Percentiles rank a stretch among this genome's conserved stretches.
phyloP scores from a whole-genome alignment of 1,139 yeast species.

The Debaryomyces psychrophilus region DNA sequence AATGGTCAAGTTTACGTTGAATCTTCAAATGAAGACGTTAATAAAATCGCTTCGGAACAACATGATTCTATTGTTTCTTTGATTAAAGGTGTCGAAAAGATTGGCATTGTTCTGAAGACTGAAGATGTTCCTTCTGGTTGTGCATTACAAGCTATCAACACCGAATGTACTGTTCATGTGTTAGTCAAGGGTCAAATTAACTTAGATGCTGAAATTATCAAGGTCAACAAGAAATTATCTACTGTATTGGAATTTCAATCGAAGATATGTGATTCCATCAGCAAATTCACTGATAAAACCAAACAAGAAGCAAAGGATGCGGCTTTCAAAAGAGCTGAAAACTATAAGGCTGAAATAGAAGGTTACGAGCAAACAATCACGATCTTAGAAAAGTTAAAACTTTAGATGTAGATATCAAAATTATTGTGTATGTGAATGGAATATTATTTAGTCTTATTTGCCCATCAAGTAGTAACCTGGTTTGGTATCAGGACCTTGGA shows the following conservation, averaged over 20 bases:
- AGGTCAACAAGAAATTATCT: slow-evolving; percentile 75
- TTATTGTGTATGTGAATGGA: slow-evolving; percentile 2
- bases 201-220: slow-evolving; percentile 83
- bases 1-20: slow-evolving; percentile 86
- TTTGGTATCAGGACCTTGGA: too few species aligned
- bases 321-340: slow-evolving; percentile 70
- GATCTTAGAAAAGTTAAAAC: slow-evolving; percentile 72
- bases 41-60: slow-evolving; percentile 64
- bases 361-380: slow-evolving; percentile 80
- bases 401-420: slow-evolving; percentile 35
- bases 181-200: slow-evolving; percentile 95
- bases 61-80: slow-evolving; percentile 83
- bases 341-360: slow-evolving; percentile 79
- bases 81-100: slow-evolving; percentile 84
- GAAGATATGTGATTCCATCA: slow-evolving; percentile 46
- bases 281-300: slow-evolving; percentile 88
- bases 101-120: slow-evolving; percentile 58
- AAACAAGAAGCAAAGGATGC: slow-evolving; percentile 78
- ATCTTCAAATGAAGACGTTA: slow-evolving; percentile 51
- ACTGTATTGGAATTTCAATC: slow-evolving; percentile 55
- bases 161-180: slow-evolving; percentile 83
- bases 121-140: slow-evolving; percentile 82
- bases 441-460: not conserved
- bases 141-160: slow-evolving; percentile 78
- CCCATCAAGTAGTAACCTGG: not conserved